These are phyloP conservation scores for Aotearoamyces nothofagi DNA, from an alignment of 2,329 filamentous ascomycete genomes.

Conservation along the genomic window DNA sequence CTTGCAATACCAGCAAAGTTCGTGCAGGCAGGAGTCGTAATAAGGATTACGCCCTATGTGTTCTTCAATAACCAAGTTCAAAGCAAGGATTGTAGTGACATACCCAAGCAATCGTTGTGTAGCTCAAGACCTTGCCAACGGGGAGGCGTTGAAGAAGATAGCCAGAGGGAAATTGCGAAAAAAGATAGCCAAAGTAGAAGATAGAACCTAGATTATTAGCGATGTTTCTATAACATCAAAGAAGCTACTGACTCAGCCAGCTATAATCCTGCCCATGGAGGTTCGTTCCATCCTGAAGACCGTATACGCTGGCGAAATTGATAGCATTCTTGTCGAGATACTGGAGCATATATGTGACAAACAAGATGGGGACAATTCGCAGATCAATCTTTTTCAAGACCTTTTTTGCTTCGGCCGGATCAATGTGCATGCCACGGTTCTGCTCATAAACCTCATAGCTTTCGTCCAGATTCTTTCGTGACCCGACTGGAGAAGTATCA, in stretches of 20 bases:
- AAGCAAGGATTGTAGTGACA: no score
- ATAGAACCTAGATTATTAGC: conserved; percentile 22
- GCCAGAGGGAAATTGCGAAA: conserved; percentile 28
- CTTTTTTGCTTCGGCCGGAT: conserved; percentile 15
- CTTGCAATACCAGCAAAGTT: conserved; percentile 46
- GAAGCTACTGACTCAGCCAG: conserved; percentile 23
- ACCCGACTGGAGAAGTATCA: conserved; percentile 6
- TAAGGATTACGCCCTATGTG: conserved; percentile 30
- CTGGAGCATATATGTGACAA: conserved; percentile 42
- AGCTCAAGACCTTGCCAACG: conserved; percentile 30
- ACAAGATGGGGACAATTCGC: conserved; percentile 37
- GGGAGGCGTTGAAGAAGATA: conserved; percentile 31
- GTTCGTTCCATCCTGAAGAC: conserved; percentile 27
- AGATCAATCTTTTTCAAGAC: conserved; percentile 40
- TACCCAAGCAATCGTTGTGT: conserved; percentile 30
- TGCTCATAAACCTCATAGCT: conserved; percentile 22
- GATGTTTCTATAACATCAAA: background rate
- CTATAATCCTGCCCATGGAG: conserved; percentile 35
- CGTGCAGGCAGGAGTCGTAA: conserved; percentile 32
- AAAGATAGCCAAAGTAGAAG: conserved; percentile 35
- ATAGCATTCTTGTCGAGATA: conserved; percentile 45
- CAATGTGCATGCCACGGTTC: conserved; percentile 13
- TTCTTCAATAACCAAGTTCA: no score
- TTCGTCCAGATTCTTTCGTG: conserved; percentile 18
- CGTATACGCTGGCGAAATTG: conserved; percentile 30